Evolutionary conservation across 2,329 filamentous ascomycete genomes (phyloP), one percentile per base, ranked within the genome.

Genomic region (Cryoendolithus antarcticus): DNA sequence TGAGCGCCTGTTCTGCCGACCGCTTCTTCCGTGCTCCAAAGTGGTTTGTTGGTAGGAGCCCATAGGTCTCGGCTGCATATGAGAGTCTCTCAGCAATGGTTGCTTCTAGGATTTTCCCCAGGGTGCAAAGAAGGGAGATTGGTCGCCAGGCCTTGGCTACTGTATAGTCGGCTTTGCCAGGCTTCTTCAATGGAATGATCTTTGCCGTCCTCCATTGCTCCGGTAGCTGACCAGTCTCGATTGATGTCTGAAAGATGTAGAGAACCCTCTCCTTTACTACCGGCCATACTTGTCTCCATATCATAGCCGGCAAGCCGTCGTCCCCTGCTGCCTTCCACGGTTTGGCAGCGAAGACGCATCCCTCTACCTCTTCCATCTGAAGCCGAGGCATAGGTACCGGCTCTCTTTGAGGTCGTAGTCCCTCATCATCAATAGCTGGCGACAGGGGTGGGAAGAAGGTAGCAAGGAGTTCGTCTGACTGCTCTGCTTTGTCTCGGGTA

Each of bases 151-250:
- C 44, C 40, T 51, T 48, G 5, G 52, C 38, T 3, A 44, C 21
- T n/a, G 43, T 52, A 44, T 56, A 53, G 45, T 56, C 47, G 30
- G 30, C 34, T 32, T 51, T 46, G 28, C 49, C 45, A 30, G 43
- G 44, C 43, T 57, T 52, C 12, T 48, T 48, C 13, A 56, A 45
- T 28, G 50, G 46, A 30, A 49, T 43, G 35, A 55, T 55, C 47
- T 50, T 50, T 39, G 51, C 49, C 11, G 46, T 43, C 38, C 48
- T 48, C 41, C 54, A 47, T 13, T 46, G 44, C 38, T 45, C 38
- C 9, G 53, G 44, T 32, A 49, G 45, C 37, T 49, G 47, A 37
- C 46, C 41, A 45, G 38, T 41, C 32, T 46, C 35, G 9, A 53
- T 41, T 21, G 39, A 52, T 31, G 32, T 39, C 30, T 36, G 21